phyloP scores from a whole-genome alignment of 1,284 basidiomycete species.

The Heterobasidion occidentale region DNA sequence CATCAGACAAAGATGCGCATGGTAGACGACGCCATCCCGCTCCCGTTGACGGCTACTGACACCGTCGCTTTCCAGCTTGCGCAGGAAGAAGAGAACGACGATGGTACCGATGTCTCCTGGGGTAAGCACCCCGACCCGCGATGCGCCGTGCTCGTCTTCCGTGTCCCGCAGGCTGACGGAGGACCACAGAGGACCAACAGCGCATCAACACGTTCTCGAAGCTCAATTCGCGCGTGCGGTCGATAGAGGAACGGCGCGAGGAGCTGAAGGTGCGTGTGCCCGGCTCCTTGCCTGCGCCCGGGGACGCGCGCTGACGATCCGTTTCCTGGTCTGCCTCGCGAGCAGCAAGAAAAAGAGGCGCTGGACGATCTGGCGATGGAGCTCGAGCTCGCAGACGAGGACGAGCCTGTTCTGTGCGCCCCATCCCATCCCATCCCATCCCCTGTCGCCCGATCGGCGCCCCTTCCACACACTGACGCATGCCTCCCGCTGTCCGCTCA shows the following conservation, averaged over 20 bases:
- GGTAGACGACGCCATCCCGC: background rate
- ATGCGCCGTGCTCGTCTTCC: background rate
- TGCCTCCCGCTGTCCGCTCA: background rate
- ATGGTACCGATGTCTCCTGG: conserved; percentile 88
- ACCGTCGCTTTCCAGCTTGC: conserved; percentile 37
- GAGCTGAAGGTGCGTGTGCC: conserved; percentile 51
- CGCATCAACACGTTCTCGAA: conserved; percentile 92
- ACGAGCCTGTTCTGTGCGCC: conserved; percentile 66
- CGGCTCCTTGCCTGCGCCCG: background rate
- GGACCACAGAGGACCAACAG: conserved; percentile 83
- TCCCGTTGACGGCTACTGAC: background rate
- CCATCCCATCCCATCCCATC: conserved; percentile 3
- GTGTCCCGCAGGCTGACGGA: background rate
- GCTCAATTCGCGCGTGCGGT: conserved; percentile 72
- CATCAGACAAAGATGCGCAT: background rate
- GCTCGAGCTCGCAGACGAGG: conserved; percentile 85
- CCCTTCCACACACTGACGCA: background rate
- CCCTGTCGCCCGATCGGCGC: background rate
- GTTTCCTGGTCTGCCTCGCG: background rate
- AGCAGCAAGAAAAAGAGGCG: conserved; percentile 86
- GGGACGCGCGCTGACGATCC: background rate
- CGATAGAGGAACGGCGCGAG: conserved; percentile 68
- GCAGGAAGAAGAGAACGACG: conserved; percentile 74
- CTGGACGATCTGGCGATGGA: conserved; percentile 86
- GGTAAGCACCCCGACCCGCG: conserved; percentile 38